Evolutionary conservation across 2,329 filamentous ascomycete genomes (phyloP), one percentile per base, ranked within the genome.

Genomic region (Fusarium tanahbumbuense): DNA sequence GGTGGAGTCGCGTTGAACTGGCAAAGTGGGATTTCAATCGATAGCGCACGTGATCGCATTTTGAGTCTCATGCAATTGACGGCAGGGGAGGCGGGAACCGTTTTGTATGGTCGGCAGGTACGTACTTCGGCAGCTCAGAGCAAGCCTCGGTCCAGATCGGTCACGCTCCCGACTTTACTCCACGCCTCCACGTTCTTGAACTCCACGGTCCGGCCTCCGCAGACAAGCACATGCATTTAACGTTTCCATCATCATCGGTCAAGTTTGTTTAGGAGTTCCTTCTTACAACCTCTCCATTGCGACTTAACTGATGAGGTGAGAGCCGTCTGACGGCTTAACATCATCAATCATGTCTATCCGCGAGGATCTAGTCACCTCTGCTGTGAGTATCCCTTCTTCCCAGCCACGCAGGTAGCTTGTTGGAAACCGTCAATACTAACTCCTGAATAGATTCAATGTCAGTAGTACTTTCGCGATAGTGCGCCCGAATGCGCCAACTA

Each of bases 301-400:
- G 30, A 63, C 25, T 44, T 62, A 56, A 58, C 63, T 73, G 64
- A 76, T 74, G 70, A 60, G 65, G 72, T 73, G 68, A 72, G 67
- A 67, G 72, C 62, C 49, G 53, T 50, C 60, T 57, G 50, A 59
- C 57, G 65, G 59, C 61, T 66, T 40, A 61, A 57, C 65, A 48
- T 73, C 56, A 60, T 73, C 58, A 58, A 75, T 80, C 81, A 95
- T 90, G 86, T 91, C 94, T 85, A 93, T 97, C 84, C 93, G 96
- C 79, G 95, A 98, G 89, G 95, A 98, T 80, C 85, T 98, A 71
- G 89, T 97, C 76, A 86, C 89, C 74, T 97, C 94, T 78, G 94
- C 93, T 78, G 91, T 92, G 86, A 75, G 81, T 80, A 25, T 30
- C 41, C 41, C 34, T 53, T 44, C 60, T 25, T 25, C 67, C 58